These are phyloP conservation scores for Diaporthe caulivora DNA, from an alignment of 2,329 filamentous ascomycete genomes.

Conservation along the genomic window DNA sequence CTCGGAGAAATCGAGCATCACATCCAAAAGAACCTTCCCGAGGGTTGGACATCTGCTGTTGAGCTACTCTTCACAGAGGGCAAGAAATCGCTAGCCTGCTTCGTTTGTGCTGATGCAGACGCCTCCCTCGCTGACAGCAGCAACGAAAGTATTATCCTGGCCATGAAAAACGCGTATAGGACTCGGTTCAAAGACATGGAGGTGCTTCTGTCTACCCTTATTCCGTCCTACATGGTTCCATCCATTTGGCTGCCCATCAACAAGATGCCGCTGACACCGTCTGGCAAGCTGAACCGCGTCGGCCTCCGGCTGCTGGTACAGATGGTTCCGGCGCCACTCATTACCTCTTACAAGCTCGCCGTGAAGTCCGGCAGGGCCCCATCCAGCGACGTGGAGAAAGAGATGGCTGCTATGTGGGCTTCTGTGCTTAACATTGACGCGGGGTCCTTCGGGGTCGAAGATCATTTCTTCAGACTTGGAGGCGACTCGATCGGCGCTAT, in stretches of 20 bases:
- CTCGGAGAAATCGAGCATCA: conserved; percentile 45
- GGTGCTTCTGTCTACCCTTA: not conserved
- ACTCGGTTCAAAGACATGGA: not conserved
- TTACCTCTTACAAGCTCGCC: conserved; percentile 1
- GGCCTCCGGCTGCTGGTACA: not conserved
- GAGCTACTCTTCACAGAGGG: conserved; percentile 41
- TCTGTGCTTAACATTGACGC: conserved; percentile 30
- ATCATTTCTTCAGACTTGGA: conserved; percentile 62
- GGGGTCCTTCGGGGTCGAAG: conserved; percentile 48
- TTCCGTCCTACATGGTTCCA: conserved; percentile 34
- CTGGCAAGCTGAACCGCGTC: conserved; percentile 44
- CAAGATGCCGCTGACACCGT: conserved; percentile 40
- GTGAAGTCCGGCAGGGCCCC: conserved; percentile 46
- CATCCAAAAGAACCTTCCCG: conserved; percentile 38
- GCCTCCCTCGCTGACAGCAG: conserved; percentile 3
- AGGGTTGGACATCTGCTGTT: conserved; percentile 44
- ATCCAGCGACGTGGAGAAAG: conserved; percentile 53
- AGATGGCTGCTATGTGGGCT: conserved; percentile 52
- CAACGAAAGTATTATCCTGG: not conserved
- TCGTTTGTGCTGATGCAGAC: conserved; percentile 41
- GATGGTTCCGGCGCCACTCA: not conserved
- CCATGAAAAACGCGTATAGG: not conserved
- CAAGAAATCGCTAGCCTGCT: conserved; percentile 38
- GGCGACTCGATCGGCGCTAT: conserved; percentile 67
- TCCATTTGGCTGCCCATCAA: conserved; percentile 46